Evolutionary conservation across 1,284 basidiomycete species (phyloP), one percentile per base, ranked within the genome.

Genomic region (Singerocomus rubriflavus): DNA sequence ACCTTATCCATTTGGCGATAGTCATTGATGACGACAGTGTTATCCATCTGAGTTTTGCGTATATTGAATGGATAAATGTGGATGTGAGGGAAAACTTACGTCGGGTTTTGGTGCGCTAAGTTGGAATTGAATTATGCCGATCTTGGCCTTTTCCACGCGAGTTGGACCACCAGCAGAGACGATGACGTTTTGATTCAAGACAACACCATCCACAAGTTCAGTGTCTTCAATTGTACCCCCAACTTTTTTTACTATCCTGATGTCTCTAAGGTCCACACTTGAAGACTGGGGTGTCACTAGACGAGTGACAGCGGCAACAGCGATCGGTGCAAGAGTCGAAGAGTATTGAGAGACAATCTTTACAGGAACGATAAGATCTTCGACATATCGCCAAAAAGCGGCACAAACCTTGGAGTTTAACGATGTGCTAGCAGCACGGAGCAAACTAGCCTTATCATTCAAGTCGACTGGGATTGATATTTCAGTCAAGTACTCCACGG

Each of bases 1-100:
- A 99, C 96, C 73, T 98, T 98, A 81, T 99, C 97, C 96, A 99
- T 99, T 73, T 99, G 97, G 34, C 97, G 87, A 77, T 99, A 99
- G 73, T 99, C 96, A 64, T 98, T 99, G 62, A 99, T 98, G 39
- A 99, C 90, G 42, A 99, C 95, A 33, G 97, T 98, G 77, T 99
- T 99, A 75, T 99, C 97, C 97, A 99, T 99, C 93, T 97, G 57
- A 17, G 9, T 47, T 47, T 45, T 16, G 31, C 14, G 21, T 35
- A 40, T 14, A 11, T 34, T 55, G 25, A 50, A n/a, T 14, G 13
- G 4, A 29, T 34, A 17, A 30, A 27, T 3, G 3, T 2, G n/a
- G 14, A 36, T 26, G 12, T 34, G 33, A 4, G 13, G 14, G 37
- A 21, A 21, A 16, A 75, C 88, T 57, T 69, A 95, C 93, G 67